phyloP scores from a whole-genome alignment of 2,329 filamentous ascomycete genomes.

The Phaeoacremonium minimum region DNA sequence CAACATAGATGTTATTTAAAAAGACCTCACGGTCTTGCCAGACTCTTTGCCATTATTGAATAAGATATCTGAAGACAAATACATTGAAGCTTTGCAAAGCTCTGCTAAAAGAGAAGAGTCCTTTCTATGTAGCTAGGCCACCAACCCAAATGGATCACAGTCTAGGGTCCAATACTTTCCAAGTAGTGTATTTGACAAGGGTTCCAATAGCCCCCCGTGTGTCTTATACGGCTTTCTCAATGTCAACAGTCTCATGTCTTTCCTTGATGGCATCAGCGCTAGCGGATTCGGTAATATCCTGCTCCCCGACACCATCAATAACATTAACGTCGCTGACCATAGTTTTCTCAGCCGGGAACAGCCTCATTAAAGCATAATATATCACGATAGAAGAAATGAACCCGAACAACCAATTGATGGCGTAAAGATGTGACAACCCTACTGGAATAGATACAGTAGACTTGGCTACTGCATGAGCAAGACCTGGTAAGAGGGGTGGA shows the following conservation, averaged over 20 bases:
- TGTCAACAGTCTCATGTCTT: background rate
- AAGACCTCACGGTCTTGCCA: too few relatives aligned
- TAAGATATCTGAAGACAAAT: too few relatives aligned
- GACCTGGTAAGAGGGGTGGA: background rate
- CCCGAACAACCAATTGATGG: background rate
- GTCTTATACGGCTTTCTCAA: background rate
- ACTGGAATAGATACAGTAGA: background rate
- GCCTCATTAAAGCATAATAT: background rate
- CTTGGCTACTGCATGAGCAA: background rate
- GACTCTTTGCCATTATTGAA: too few relatives aligned
- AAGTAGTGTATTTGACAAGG: too few relatives aligned
- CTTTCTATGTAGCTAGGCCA: too few relatives aligned
- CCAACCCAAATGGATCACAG: too few relatives aligned
- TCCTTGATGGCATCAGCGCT: background rate
- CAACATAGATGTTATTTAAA: too few relatives aligned
- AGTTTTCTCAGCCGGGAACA: background rate
- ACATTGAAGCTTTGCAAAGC: too few relatives aligned
- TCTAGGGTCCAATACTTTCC: too few relatives aligned
- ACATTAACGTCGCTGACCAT: background rate
- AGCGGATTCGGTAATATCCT: too few relatives aligned
- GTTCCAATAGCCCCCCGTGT: background rate
- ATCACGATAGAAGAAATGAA: background rate
- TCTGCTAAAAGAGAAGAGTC: too few relatives aligned
- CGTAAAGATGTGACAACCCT: background rate
- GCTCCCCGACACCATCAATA: background rate